Percentiles rank a stretch among this genome's conserved stretches.
Evolutionary conservation across 1,284 basidiomycete genomes (phyloP).

Genomic region (Phellinidium pouzarii): DNA sequence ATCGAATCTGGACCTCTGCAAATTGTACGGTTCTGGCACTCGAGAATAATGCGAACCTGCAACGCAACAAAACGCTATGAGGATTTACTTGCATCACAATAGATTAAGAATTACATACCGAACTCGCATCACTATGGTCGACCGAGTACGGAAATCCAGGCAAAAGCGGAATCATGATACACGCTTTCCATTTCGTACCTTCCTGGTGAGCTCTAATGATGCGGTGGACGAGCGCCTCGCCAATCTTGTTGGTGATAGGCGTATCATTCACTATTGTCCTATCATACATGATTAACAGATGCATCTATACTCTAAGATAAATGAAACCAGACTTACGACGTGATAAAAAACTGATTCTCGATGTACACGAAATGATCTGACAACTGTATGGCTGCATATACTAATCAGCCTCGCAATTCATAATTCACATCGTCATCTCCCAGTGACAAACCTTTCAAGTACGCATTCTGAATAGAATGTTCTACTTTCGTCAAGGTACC

Average conservation of each 20-base stretch:
- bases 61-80: conserved; percentile 5
- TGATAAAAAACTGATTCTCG: conserved; percentile 99
- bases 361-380: conserved; percentile 94
- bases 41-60: conserved; percentile 85
- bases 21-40: conserved; percentile 90
- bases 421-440: neutral
- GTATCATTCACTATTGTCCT: conserved; percentile 86
- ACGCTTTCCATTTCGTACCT: conserved; percentile 82
- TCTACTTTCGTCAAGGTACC: conserved; percentile 85
- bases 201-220: conserved; percentile 88
- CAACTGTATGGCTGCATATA: conserved; percentile 77
- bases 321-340: conserved; percentile 60
- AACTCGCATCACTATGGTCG: conserved; percentile 88
- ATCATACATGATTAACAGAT: conserved; percentile 1
- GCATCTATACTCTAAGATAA: no score
- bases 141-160: conserved; percentile 94
- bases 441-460: conserved; percentile 66
- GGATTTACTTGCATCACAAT: neutral
- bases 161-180: conserved; percentile 87
- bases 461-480: conserved; percentile 93
- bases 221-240: conserved; percentile 88
- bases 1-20: conserved; percentile 89
- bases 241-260: conserved; percentile 88
- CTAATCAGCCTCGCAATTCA: neutral
- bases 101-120: conserved; percentile 42